phyloP scores from a whole-genome alignment of 352 stramenopile species.

The Phytophthora brassicae region DNA sequence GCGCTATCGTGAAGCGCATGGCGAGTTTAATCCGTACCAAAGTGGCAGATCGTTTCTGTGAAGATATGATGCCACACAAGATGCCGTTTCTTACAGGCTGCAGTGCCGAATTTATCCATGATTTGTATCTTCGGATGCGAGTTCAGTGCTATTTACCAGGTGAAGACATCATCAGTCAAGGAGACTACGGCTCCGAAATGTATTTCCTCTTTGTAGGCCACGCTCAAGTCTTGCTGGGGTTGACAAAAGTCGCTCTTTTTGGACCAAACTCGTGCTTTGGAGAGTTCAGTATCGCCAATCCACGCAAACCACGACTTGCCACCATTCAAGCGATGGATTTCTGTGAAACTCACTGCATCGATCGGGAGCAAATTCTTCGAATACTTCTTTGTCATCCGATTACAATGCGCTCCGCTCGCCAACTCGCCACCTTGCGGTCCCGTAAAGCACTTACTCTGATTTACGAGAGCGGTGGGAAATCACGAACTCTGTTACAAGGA shows the following conservation, averaged over 20 bases:
- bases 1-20: slow-evolving; percentile 67
- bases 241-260: slow-evolving; percentile 62
- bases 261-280: slow-evolving; percentile 77
- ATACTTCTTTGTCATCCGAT: slow-evolving; percentile 58
- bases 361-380: slow-evolving; percentile 48
- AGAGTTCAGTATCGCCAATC: slow-evolving; percentile 82
- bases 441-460: slow-evolving; percentile 59
- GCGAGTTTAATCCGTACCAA: slow-evolving; percentile 71
- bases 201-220: slow-evolving; percentile 82
- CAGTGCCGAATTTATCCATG: slow-evolving; percentile 79
- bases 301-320: slow-evolving; percentile 58
- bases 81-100: slow-evolving; percentile 76
- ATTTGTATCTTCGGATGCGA: slow-evolving; percentile 75
- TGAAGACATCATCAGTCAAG: slow-evolving; percentile 77
- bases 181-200: slow-evolving; percentile 83
- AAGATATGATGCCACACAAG: slow-evolving; percentile 66
- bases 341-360: slow-evolving; percentile 73
- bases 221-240: slow-evolving; percentile 69
- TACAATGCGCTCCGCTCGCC: slow-evolving; percentile 57
- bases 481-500: slow-evolving; percentile 59
- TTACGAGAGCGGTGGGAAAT: slow-evolving; percentile 59
- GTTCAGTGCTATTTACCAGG: slow-evolving; percentile 73
- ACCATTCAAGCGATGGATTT: slow-evolving; percentile 82
- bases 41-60: slow-evolving; percentile 70
- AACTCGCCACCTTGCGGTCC: slow-evolving; percentile 52